Percentiles rank a stretch among this genome's conserved stretches.
Evolutionary conservation across 139 green algal genomes (phyloP).

Genomic region (Micromonas commoda): DNA sequence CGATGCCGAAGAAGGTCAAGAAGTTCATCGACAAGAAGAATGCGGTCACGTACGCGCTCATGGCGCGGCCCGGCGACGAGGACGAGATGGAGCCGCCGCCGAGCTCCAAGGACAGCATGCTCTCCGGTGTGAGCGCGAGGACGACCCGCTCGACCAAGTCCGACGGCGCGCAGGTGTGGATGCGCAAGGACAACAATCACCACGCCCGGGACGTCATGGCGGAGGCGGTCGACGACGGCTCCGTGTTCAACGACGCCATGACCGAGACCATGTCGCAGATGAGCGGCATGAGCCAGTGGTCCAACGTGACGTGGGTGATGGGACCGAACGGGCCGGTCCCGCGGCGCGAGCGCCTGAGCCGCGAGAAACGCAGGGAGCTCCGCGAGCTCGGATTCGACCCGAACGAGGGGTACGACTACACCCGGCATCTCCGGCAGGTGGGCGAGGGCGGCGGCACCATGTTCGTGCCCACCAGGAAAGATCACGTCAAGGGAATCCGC

Average conservation of each 20-base stretch:
- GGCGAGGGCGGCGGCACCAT: conserved; percentile 6
- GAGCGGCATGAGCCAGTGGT: neutral
- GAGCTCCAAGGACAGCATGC: conserved; percentile 19
- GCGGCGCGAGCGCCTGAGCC: conserved; percentile 3
- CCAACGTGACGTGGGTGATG: conserved; percentile 10
- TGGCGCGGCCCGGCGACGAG: neutral
- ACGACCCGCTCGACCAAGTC: neutral
- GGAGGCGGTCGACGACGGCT: neutral
- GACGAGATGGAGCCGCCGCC: neutral
- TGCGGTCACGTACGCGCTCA: conserved; percentile 10
- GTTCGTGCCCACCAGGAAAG: neutral
- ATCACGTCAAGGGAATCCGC: neutral
- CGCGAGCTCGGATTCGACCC: conserved; percentile 58
- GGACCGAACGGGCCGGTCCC: neutral
- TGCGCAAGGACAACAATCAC: conserved; percentile 3
- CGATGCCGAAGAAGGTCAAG: too few species aligned
- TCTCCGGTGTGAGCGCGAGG: too few species aligned
- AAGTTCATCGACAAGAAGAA: conserved; percentile 29
- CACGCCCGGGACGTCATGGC: neutral
- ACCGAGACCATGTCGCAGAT: neutral
- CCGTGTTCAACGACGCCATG: conserved; percentile 11
- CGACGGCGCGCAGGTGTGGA: neutral
- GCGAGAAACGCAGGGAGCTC: conserved; percentile 23
- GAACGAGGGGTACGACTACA: conserved; percentile 95
- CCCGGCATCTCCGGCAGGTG: conserved; percentile 60